Percentiles rank a stretch among this genome's conserved stretches.
Conservation (phyloP, 1,284 basidiomycete species). For the Tylopilus sp. region DNA sequence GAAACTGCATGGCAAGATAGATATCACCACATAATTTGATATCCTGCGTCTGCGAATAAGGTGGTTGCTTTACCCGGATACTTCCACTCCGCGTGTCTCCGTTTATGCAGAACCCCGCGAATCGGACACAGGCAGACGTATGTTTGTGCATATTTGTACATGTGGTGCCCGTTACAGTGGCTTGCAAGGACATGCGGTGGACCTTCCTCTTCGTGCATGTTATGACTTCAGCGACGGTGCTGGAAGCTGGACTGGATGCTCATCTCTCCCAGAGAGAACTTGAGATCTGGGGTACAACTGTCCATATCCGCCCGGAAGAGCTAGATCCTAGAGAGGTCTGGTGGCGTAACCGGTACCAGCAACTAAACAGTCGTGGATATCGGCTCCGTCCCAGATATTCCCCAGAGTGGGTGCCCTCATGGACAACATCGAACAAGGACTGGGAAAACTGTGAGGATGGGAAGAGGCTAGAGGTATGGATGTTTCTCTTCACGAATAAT, state of each 20-base stretch:
- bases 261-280: not conserved
- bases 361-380: not conserved
- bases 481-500: too few relatives aligned
- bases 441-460: not conserved
- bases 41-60: too few relatives aligned
- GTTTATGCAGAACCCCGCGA: not conserved
- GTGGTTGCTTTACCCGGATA: too few relatives aligned
- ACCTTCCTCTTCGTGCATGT: not conserved
- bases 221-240: not conserved
- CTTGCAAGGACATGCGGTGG: not conserved
- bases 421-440: not conserved
- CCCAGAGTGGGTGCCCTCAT: not conserved
- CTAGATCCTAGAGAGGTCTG: conserved; percentile 1
- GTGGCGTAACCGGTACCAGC: conserved; percentile 2
- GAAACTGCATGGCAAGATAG: too few relatives aligned
- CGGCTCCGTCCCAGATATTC: not conserved
- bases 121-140: not conserved
- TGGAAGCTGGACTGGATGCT: not conserved
- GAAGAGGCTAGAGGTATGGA: not conserved
- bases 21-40: too few relatives aligned
- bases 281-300: not conserved
- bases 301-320: not conserved
- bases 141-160: conserved; percentile 14
- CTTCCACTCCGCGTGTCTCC: conserved; percentile 6
- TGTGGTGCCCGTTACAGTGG: not conserved